Evolutionary conservation across 306 rosid genomes (phyloP).

Genomic region (Ochetophila trinervis): DNA sequence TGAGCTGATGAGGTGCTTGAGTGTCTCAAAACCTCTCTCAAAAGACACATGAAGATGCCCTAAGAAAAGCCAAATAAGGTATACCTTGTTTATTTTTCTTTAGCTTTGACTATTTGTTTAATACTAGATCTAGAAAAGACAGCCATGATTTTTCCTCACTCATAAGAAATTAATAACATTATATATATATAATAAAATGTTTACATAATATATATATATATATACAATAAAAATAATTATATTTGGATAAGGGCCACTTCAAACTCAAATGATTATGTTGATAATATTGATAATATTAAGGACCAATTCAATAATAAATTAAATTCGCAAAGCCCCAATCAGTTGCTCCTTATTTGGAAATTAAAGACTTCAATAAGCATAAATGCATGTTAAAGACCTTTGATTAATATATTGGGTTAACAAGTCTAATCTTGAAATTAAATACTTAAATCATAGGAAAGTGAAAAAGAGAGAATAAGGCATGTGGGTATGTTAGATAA

Average conservation of each 20-base stretch:
- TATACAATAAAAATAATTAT: not conserved
- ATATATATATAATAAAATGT: too few relatives aligned
- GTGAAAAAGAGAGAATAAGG: slow-evolving; percentile 31
- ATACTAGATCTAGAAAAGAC: slow-evolving; percentile 39
- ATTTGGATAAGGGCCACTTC: slow-evolving; percentile 34
- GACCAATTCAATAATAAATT: not conserved
- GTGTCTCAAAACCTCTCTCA: slow-evolving; percentile 54
- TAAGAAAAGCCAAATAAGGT: slow-evolving; percentile 40
- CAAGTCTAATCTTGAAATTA: slow-evolving; percentile 24
- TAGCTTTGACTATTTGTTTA: slow-evolving; percentile 40
- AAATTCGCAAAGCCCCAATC: too few relatives aligned
- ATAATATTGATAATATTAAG: slow-evolving; percentile 40
- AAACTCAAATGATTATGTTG: slow-evolving; percentile 29
- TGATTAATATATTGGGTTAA: not conserved
- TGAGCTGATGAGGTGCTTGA: slow-evolving; percentile 14
- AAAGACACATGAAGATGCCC: slow-evolving; percentile 44
- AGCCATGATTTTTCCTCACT: slow-evolving; percentile 53
- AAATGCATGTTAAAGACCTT: not conserved
- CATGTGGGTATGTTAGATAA: slow-evolving; percentile 49
- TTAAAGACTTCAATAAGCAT: not conserved
- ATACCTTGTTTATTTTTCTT: slow-evolving; percentile 29
- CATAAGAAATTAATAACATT: slow-evolving; percentile 13
- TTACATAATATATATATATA: too few relatives aligned
- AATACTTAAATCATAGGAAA: slow-evolving; percentile 16
- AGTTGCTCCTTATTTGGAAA: too few relatives aligned